Conservation (phyloP, 305 asterid genomes). For the Ilex paraguariensis region DNA sequence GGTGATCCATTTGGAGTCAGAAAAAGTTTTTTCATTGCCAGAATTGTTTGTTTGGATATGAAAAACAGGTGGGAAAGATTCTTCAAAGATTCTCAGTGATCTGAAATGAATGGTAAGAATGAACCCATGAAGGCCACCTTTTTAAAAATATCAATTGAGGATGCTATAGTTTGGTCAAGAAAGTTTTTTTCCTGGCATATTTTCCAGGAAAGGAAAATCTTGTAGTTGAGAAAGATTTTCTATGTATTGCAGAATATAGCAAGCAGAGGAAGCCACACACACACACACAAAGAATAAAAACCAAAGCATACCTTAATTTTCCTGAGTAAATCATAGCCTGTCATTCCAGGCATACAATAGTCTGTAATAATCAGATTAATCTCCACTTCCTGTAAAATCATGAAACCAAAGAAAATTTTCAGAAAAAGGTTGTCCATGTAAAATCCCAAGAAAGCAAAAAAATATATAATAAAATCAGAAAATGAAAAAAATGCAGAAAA, state of each 20-base stretch:
- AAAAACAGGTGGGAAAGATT: not conserved
- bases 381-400: slow-evolving; percentile 37
- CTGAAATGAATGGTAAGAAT: not conserved
- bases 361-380: slow-evolving; percentile 83
- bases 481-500: not conserved
- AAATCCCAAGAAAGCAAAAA: too few species aligned
- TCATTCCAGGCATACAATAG: slow-evolving; percentile 95
- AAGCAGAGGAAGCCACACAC: not conserved
- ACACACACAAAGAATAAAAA: not conserved
- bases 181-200: too few species aligned
- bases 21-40: too few species aligned
- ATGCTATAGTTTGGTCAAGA: too few species aligned
- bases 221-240: not conserved
- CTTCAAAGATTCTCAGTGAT: not conserved
- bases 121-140: too few species aligned
- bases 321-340: slow-evolving; percentile 93
- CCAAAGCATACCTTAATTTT: slow-evolving; percentile 62
- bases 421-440: not conserved
- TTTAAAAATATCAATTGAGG: too few species aligned
- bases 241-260: not conserved
- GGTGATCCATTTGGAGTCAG: too few species aligned
- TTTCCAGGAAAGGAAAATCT: too few species aligned
- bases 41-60: too few species aligned
- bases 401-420: slow-evolving; percentile 3
- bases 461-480: not conserved